These are phyloP conservation scores for Simmondsia chinensis DNA, from an alignment of 148 eudicot species.

Conservation along the genomic window DNA sequence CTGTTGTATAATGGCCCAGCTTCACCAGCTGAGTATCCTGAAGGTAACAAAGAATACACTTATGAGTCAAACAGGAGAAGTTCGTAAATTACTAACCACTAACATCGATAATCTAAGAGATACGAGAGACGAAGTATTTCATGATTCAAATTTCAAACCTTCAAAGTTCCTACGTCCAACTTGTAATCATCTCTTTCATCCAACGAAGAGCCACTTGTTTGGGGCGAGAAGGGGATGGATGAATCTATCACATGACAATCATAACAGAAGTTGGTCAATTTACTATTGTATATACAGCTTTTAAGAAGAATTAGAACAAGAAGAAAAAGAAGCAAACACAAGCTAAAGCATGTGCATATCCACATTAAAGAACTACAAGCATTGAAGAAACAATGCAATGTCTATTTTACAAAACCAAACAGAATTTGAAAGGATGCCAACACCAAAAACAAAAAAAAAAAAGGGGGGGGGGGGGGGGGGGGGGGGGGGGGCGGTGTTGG, in stretches of 20 bases:
- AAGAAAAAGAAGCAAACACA: no score
- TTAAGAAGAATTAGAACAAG: no score
- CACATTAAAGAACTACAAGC: no score
- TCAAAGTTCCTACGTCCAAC: conserved; percentile 15
- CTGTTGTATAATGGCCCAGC: conserved; percentile 17
- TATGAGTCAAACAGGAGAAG: background rate
- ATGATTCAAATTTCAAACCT: conserved; percentile 20
- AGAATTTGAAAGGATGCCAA: no score
- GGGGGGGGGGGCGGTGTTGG: no score
- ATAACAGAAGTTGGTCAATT: no score
- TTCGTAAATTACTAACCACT: background rate
- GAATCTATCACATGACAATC: conserved; percentile 19
- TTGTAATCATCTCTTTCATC: conserved; percentile 12
- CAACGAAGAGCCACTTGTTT: conserved; percentile 15
- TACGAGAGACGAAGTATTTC: background rate
- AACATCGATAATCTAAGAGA: background rate
- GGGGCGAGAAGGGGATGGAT: conserved; percentile 10
- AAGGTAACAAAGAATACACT: background rate
- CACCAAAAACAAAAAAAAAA: no score
- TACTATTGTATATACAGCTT: no score
- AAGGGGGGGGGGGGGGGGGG: no score
- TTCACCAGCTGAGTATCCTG: conserved; percentile 32
- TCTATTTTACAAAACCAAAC: no score
- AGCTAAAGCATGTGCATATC: no score
- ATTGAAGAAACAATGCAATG: no score